Percentiles rank a stretch among this genome's conserved stretches.
Conservation (phyloP, 805 yeast species). For the Kazachstania psychrophila region DNA sequence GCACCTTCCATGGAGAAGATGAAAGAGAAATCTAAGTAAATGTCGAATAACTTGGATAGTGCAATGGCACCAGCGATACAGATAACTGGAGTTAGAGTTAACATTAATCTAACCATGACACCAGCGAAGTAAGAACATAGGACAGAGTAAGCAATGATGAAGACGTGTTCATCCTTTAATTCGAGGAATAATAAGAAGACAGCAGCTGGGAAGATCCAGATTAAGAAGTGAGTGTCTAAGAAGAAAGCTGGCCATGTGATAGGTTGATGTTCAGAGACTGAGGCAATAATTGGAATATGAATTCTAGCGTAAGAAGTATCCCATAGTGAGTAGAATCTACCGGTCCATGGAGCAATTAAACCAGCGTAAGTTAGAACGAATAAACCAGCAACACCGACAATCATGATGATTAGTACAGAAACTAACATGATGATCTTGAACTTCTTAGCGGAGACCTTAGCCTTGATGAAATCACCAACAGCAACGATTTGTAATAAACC, state of each 20-base stretch:
- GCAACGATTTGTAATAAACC: constrained; percentile 89
- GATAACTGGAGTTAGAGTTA: constrained; percentile 90
- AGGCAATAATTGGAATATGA: constrained; percentile 96
- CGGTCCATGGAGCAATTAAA: constrained; percentile 98
- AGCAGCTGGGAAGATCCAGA: constrained; percentile 99
- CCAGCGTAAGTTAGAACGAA: constrained; percentile 81
- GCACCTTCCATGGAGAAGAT: constrained; percentile 1
- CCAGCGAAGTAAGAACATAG: constrained; percentile 96
- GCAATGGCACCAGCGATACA: constrained; percentile 92
- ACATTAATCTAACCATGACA: constrained; percentile 96
- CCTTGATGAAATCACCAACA: constrained; percentile 70
- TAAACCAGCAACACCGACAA: constrained; percentile 60
- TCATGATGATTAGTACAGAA: constrained; percentile 46
- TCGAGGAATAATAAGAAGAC: constrained; percentile 85
- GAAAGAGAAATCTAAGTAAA: constrained; percentile 57
- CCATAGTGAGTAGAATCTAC: constrained; percentile 97
- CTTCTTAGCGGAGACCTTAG: constrained; percentile 51
- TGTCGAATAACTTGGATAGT: constrained; percentile 71
- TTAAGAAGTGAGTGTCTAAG: constrained; percentile 84
- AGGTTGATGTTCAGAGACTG: constrained; percentile 98
- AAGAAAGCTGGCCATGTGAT: constrained; percentile 99
- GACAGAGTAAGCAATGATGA: constrained; percentile 85
- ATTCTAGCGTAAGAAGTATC: constrained; percentile 96
- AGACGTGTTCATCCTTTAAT: constrained; percentile 82
- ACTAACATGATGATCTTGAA: constrained; percentile 62